Conservation (phyloP, 2,329 filamentous ascomycete species). For the Boeremia lycopersici region DNA sequence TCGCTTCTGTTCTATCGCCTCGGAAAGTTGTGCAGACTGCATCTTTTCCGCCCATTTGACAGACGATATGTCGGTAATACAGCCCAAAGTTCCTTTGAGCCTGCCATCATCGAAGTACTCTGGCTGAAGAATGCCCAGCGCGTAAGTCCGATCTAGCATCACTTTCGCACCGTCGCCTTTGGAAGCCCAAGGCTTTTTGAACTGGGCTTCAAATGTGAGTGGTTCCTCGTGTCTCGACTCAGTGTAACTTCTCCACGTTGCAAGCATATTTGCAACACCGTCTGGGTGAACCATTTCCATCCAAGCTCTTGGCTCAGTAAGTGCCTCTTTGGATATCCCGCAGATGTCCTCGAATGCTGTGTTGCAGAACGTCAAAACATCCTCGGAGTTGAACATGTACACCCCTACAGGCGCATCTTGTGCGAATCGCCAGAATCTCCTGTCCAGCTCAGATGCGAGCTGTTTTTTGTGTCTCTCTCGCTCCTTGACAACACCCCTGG, state of each 20-base stretch:
- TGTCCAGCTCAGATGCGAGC: constrained; percentile 73
- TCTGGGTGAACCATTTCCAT: constrained; percentile 65
- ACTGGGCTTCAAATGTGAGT: constrained; percentile 73
- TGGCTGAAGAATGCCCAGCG: constrained; percentile 74
- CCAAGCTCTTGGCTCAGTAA: constrained; percentile 72
- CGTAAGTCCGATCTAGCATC: constrained; percentile 70
- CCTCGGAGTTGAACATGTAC: constrained; percentile 74
- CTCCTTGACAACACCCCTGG: constrained; percentile 78
- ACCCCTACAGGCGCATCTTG: constrained; percentile 82
- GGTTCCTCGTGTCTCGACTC: constrained; percentile 40
- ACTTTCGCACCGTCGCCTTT: constrained; percentile 58
- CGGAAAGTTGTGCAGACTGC: constrained; percentile 74
- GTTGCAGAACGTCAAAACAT: constrained; percentile 77
- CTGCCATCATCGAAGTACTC: constrained; percentile 67
- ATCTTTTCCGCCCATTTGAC: constrained; percentile 83
- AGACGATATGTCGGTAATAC: constrained; percentile 83
- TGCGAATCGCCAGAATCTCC: constrained; percentile 80
- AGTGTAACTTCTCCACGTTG: constrained; percentile 3
- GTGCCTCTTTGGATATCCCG: constrained; percentile 62
- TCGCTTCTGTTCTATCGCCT: constrained; percentile 78
- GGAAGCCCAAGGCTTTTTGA: constrained; percentile 64
- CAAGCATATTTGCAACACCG: constrained; percentile 53
- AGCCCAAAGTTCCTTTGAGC: constrained; percentile 76
- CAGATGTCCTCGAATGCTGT: constrained; percentile 73
- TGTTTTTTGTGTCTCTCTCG: constrained; percentile 78